Conservation (phyloP, 2,329 filamentous ascomycete genomes). For the Talaromyces amestolkiae region DNA sequence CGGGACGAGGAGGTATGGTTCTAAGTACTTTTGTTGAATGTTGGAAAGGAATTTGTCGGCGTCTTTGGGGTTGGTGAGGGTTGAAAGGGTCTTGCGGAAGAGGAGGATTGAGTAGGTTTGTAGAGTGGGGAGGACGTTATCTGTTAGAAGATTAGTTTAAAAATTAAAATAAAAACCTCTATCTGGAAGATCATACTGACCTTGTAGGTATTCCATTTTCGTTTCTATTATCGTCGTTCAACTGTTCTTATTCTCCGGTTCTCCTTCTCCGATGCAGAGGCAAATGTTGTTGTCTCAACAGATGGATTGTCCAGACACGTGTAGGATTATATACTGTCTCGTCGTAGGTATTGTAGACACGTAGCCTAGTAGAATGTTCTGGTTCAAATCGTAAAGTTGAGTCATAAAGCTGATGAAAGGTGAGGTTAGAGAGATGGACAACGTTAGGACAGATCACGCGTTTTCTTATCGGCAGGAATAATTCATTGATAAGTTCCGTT, state of each 20-base stretch:
- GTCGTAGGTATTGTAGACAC: background rate
- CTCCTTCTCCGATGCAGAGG: background rate
- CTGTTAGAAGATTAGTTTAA: slow-evolving; percentile 12
- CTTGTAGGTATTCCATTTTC: slow-evolving; percentile 21
- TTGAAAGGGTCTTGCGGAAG: slow-evolving; percentile 16
- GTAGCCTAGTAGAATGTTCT: background rate
- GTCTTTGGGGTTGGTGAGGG: slow-evolving; percentile 22
- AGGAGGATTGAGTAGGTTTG: slow-evolving; percentile 19
- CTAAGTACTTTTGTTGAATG: slow-evolving; percentile 41
- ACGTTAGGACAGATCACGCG: slow-evolving; percentile 7
- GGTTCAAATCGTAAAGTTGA: background rate
- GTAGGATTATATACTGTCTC: background rate
- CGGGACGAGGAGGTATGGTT: slow-evolving; percentile 50
- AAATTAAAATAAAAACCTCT: too few relatives aligned
- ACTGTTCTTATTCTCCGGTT: background rate
- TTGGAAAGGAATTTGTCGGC: slow-evolving; percentile 23
- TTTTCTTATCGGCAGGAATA: slow-evolving; percentile 9
- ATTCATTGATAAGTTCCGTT: slow-evolving; percentile 1
- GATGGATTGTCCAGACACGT: background rate
- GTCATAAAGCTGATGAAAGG: background rate
- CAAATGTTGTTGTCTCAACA: background rate
- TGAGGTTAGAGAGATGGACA: background rate
- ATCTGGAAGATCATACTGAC: slow-evolving; percentile 4
- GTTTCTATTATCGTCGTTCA: background rate
- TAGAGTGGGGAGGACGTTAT: slow-evolving; percentile 23